Conservation (phyloP, 306 rosid genomes). For the Clitoria ternatea region DNA sequence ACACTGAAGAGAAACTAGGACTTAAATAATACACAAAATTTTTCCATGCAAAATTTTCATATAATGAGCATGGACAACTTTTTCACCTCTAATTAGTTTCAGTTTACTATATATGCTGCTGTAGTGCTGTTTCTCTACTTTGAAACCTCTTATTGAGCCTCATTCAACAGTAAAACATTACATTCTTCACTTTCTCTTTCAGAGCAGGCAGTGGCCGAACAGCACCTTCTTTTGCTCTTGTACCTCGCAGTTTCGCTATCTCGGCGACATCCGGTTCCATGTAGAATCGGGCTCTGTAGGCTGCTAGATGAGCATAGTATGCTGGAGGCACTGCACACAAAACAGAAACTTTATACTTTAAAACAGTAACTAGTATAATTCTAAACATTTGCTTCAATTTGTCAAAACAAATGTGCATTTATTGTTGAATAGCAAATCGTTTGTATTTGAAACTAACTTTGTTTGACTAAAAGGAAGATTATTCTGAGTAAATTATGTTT, state of each 20-base stretch:
- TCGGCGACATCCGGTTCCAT: slow-evolving; percentile 53
- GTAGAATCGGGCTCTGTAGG: slow-evolving; percentile 73
- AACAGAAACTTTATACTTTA: background rate
- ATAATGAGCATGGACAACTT: slow-evolving; percentile 8
- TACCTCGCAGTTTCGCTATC: slow-evolving; percentile 24
- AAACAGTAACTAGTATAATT: background rate
- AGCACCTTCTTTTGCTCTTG: slow-evolving; percentile 36
- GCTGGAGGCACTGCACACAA: slow-evolving; percentile 58
- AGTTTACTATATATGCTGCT: background rate
- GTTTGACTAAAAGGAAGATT: background rate
- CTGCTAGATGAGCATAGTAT: slow-evolving; percentile 71
- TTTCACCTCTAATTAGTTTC: background rate
- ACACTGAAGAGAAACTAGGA: background rate
- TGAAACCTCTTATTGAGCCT: background rate
- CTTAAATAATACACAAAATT: background rate
- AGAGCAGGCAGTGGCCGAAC: slow-evolving; percentile 66
- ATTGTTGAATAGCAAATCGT: background rate
- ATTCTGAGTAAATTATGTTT: background rate
- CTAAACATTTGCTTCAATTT: background rate
- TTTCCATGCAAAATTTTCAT: slow-evolving; percentile 16
- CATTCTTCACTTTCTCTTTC: slow-evolving; percentile 65
- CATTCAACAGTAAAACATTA: slow-evolving; percentile 63
- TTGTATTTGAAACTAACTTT: background rate
- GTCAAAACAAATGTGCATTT: background rate
- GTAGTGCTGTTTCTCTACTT: slow-evolving; percentile 5